These are phyloP conservation scores for Panicum miliaceum DNA, from an alignment of 176 grass and related monocot species.

Conservation along the genomic window DNA sequence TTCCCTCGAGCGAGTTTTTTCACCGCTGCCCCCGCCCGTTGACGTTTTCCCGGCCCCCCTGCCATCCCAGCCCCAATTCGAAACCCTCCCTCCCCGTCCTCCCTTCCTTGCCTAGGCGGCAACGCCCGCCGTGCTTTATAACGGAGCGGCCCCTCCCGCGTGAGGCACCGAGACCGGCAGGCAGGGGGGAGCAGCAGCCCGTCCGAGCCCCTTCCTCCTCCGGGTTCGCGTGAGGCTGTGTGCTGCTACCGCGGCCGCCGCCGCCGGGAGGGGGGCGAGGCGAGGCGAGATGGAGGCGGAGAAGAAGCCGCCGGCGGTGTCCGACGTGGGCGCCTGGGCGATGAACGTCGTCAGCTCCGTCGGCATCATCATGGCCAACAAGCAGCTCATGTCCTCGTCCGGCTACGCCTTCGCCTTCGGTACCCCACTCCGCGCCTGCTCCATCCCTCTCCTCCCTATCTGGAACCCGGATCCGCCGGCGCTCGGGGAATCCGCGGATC, in stretches of 20 bases:
- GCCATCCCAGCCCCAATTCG: slow-evolving; percentile 20
- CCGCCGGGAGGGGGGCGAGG: background rate
- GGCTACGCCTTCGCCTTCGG: slow-evolving; percentile 93
- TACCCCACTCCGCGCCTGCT: slow-evolving; percentile 22
- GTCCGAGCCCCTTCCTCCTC: slow-evolving; percentile 25
- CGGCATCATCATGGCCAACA: slow-evolving; percentile 94
- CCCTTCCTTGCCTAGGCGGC: slow-evolving; percentile 55
- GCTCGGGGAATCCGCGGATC: slow-evolving; percentile 27
- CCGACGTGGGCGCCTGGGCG: slow-evolving; percentile 83
- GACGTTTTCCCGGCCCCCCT: slow-evolving; percentile 39
- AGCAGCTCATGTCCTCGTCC: slow-evolving; percentile 91
- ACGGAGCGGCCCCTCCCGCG: slow-evolving; percentile 47
- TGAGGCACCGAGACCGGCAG: slow-evolving; percentile 38
- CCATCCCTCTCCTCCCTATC: slow-evolving; percentile 23
- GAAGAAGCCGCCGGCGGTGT: slow-evolving; percentile 83
- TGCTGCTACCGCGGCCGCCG: background rate
- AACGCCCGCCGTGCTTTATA: slow-evolving; percentile 48
- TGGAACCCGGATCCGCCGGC: slow-evolving; percentile 29
- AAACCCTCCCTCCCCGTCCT: slow-evolving; percentile 41
- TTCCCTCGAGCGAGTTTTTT: background rate
- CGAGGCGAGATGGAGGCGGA: slow-evolving; percentile 50
- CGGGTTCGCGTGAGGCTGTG: background rate
- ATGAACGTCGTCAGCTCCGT: slow-evolving; percentile 99
- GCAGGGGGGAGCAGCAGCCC: background rate
- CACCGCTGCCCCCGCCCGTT: slow-evolving; percentile 25